Conservation (phyloP, 108 stramenopile genomes). For the Discostella stelligeroides region DNA sequence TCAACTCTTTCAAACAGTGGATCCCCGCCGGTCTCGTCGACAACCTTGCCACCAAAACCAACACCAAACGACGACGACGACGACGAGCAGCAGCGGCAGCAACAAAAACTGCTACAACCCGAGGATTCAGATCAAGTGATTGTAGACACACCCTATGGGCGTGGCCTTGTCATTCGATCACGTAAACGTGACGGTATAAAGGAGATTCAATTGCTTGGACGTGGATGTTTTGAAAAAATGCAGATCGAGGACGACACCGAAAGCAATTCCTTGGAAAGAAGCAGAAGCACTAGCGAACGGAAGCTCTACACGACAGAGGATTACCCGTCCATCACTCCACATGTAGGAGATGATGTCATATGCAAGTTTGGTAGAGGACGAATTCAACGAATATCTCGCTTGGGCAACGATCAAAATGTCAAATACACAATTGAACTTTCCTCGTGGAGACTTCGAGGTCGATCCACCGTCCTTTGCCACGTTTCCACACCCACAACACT, state of each 20-base stretch:
- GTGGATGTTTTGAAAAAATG: slow-evolving; percentile 24
- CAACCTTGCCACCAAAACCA: too few relatives aligned
- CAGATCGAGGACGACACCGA: background rate
- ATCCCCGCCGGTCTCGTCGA: too few relatives aligned
- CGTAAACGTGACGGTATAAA: slow-evolving; percentile 35
- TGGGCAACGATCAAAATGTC: too few relatives aligned
- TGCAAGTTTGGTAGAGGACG: slow-evolving; percentile 71
- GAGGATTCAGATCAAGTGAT: slow-evolving; percentile 67
- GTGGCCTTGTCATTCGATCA: slow-evolving; percentile 67
- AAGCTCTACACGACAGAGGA: slow-evolving; percentile 48
- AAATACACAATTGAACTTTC: too few relatives aligned
- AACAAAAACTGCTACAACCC: too few relatives aligned
- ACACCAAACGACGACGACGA: too few relatives aligned
- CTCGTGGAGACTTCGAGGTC: too few relatives aligned
- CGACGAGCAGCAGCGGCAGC: too few relatives aligned
- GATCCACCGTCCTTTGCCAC: slow-evolving; percentile 68
- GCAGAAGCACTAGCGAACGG: background rate
- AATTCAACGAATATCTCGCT: too few relatives aligned
- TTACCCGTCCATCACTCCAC: slow-evolving; percentile 63
- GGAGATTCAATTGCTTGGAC: slow-evolving; percentile 69
- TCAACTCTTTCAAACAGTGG: too few relatives aligned
- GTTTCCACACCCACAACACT: slow-evolving; percentile 34
- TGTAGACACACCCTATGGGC: slow-evolving; percentile 78
- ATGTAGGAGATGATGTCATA: slow-evolving; percentile 69
- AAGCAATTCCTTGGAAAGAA: too few relatives aligned